Evolutionary conservation across 31 red algal genomes (phyloP), one percentile per base, ranked within the genome.

Genomic region (Asparagopsis taxiformis): DNA sequence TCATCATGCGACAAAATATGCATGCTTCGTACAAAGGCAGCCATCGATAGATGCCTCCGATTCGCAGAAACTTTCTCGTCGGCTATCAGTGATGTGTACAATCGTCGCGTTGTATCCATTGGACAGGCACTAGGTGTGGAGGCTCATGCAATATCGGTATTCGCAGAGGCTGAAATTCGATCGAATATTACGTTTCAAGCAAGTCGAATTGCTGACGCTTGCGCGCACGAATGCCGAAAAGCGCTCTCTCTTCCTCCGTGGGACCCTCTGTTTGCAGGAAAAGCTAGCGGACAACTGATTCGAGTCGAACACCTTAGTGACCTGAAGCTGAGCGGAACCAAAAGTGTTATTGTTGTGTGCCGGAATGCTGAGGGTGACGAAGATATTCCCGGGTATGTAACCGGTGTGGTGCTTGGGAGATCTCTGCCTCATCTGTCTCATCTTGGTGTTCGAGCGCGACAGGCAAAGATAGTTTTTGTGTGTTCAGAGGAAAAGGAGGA

Each of bases 361-460:
- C 64, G 53, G 11, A 33, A 54, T 20, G 76, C 89, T 41, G 49
- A 74, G 17, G 89, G 89, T 21, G 89, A 92, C 49, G 89, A 92
- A 57, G 90, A 93, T 55, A 77, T 93, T 25, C 64, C 72, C 6
- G 43, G 46, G 2, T 54, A 57, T 34, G 70, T 93, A 13, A 6
- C 48, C 6, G 90, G 74, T 21, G 66, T 93, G 33, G 75, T 93
- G 13, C 55, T 80, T 8, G 90, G 80, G 1, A 61, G 83, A 4
- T 62, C 74, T 8, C 36, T 93, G 65, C 74, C 90, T 17, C 90
- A 93, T 65, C 51, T 93, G 13, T 85, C 79, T 13, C 90, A 93
- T 55, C 62, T 93, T 1, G 90, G 90, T 7, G 80, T 93, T 20
- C 60, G 90, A 2, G 81, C 81, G 25, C 90, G 90, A 65, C 90